Evolutionary conservation across 1,284 basidiomycete species (phyloP), one percentile per base, ranked within the genome.

Genomic region (Tilletia indica): DNA sequence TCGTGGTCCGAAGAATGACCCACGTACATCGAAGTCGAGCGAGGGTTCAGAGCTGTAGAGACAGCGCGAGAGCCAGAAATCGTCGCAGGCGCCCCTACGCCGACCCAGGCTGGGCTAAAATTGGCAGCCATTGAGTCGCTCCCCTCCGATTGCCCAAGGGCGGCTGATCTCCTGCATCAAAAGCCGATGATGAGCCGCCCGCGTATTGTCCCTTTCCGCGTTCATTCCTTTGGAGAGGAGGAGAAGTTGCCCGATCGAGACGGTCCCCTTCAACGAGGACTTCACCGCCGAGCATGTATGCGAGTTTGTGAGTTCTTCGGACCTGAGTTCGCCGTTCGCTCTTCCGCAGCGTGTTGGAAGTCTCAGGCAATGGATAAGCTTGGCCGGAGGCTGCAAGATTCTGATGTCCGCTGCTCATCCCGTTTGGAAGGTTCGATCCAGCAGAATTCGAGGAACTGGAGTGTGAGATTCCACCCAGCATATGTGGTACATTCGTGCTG

Each of bases 281-380:
- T 70, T 80, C 78, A 25, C 74, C 74, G 31, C 78, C 78, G 19
- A 80, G 74, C 71, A 80, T 69, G 11, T 75, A 71, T 2, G 76
- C 73, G 36, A 80, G 77, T 72, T 80, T 80, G 68, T 76, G 75
- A 16, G 74, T 72, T 21, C 78, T 63, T 12, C 72, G 72, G 21
- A 80, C 72, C 45, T 78, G 77, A 25, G 76, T 71, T 36, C 77
- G 66, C 42, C 75, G 71, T 21, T 64, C 61, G 34, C 48, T 80
- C 72, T 48, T 75, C 72, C 42, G 72, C 56, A 78, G 73, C 5
- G 71, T 64, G 47, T 80, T 78, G 47, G 70, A 68, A 39, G 74
- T 78, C 9, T 74, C 69, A 0, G 75, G 77, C 3, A 38, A 36
- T 6, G 61, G 61, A n/a, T 36, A 34, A 16, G 31, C 6, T 11